Evolutionary conservation across 768 basidiomycete genomes (phyloP).

Genomic region (Termitomyces titanicus): DNA sequence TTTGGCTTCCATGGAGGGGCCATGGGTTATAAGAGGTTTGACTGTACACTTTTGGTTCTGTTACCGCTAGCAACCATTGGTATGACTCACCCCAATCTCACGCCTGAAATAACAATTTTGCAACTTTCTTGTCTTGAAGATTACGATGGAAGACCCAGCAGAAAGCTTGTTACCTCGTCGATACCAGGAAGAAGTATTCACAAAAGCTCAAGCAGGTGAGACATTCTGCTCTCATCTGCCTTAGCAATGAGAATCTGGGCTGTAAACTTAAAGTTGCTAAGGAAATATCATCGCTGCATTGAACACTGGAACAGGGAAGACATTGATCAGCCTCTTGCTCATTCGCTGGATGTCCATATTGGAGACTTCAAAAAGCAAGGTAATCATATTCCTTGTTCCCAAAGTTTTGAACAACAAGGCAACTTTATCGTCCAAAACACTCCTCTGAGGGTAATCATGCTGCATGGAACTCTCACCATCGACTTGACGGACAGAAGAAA

Average conservation of each 20-base stretch:
- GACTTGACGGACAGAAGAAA: conserved; percentile 62
- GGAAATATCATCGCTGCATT: conserved; percentile 73
- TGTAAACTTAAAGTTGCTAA: conserved; percentile 18
- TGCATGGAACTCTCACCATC: conserved; percentile 69
- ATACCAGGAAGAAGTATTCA: conserved; percentile 73
- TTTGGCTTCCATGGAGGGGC: too few species aligned
- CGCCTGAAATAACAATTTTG: not conserved
- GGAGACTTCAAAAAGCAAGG: conserved; percentile 48
- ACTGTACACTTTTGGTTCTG: not conserved
- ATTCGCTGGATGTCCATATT: conserved; percentile 71
- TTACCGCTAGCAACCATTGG: not conserved
- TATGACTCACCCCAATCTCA: not conserved
- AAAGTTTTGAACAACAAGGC: conserved; percentile 81
- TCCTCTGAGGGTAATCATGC: conserved; percentile 60
- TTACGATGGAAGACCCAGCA: not conserved
- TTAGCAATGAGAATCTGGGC: not conserved
- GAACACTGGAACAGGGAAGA: conserved; percentile 77
- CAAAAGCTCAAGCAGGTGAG: conserved; percentile 50
- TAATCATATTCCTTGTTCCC: conserved; percentile 79
- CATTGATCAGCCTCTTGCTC: conserved; percentile 68
- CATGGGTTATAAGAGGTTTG: too few species aligned
- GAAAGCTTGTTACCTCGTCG: conserved; percentile 32
- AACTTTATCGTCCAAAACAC: conserved; percentile 63
- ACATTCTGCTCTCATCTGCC: not conserved
- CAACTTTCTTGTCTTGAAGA: not conserved